phyloP scores from a whole-genome alignment of 2,329 filamentous ascomycete genomes.

The Akanthomyces uredinophilus region DNA sequence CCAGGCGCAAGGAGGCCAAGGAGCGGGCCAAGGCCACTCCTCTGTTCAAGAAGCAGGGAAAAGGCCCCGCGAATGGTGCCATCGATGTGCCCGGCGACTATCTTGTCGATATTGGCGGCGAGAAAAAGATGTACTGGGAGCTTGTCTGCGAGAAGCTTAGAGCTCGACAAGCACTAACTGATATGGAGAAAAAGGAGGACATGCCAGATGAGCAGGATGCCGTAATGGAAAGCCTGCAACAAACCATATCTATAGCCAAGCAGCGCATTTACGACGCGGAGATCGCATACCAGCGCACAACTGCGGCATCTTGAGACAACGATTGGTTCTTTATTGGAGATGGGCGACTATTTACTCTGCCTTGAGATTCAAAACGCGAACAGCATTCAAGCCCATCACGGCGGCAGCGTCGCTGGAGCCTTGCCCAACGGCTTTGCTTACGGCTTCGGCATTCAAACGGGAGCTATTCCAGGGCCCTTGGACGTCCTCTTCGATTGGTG shows the following conservation, averaged over 20 bases:
- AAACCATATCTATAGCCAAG: slow-evolving; percentile 25
- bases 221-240: slow-evolving; percentile 25
- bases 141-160: slow-evolving; percentile 37
- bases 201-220: slow-evolving; percentile 17
- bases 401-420: slow-evolving; percentile 42
- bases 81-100: slow-evolving; percentile 34
- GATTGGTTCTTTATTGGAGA: slow-evolving; percentile 9
- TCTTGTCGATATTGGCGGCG: slow-evolving; percentile 24
- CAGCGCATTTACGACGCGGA: slow-evolving; percentile 34
- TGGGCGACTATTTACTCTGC: slow-evolving; percentile 16
- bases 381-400: slow-evolving; percentile 57
- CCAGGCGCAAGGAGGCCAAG: slow-evolving; percentile 32
- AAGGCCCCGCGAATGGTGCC: slow-evolving; percentile 29
- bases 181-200: slow-evolving; percentile 25
- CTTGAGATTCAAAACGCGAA: slow-evolving; percentile 41
- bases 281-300: slow-evolving; percentile 29
- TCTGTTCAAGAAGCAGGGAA: slow-evolving; percentile 17
- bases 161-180: slow-evolving; percentile 33
- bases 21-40: slow-evolving; percentile 27
- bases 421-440: slow-evolving; percentile 45
- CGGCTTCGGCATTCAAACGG: slow-evolving; percentile 45
- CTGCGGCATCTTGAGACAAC: slow-evolving; percentile 15
- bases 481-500: slow-evolving; percentile 60
- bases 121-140: slow-evolving; percentile 35
- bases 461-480: slow-evolving; percentile 67